Base-by-base conservation (phyloP, 2,329 filamentous ascomycete genomes). In the Arthrobotrys iridis region DNA sequence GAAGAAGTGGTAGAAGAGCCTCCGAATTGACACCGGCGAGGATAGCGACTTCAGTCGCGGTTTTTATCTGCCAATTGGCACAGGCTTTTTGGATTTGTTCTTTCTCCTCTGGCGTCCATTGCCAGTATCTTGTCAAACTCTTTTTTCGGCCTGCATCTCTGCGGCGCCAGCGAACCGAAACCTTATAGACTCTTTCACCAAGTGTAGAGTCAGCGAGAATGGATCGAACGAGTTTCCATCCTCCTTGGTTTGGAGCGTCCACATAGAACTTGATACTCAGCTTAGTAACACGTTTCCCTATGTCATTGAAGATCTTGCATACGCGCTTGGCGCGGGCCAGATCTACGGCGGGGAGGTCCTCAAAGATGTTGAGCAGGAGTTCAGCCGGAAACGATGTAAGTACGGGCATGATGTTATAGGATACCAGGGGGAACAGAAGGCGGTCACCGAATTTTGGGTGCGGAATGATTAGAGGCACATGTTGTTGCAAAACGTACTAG, bases 111-210 rank as follows among this genome's bases (percentile, higher is more conserved):
- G 11, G 2, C 3, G 43, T 46, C 24, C 45, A 48, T 48, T 48
- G 1, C 26, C 28, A 55, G n/a, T 10, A 37, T 24, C 37, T 37
- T 8, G 28, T 55, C 13, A 33, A 11, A 10, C 2, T 52, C 46
- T 52, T 60, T 30, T 2, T 6, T 11, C 28, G 2, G 30, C 46
- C 28, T 2, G 11, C 24, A 3, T 33, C n/a, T n/a, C 62, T 15
- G 11, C 62, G 62, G 22, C 43, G 48, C 48, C 62, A 66, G 13
- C 24, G 15, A 6, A 57, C 48, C 5, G 18, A 41, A n/a, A 66
- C 3, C 1, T 41, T 22, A 5, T 1, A 24, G 4, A 55, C 11
- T 33, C 35, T 13, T 8, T 57, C 10, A 10, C 48, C 37, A 5
- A 46, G n/a, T 13, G 6, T 7, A 15, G 35, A 15, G n/a, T 66